Conservation (phyloP, 2,329 filamentous ascomycete species). For the Hymenoscyphus infarciens region DNA sequence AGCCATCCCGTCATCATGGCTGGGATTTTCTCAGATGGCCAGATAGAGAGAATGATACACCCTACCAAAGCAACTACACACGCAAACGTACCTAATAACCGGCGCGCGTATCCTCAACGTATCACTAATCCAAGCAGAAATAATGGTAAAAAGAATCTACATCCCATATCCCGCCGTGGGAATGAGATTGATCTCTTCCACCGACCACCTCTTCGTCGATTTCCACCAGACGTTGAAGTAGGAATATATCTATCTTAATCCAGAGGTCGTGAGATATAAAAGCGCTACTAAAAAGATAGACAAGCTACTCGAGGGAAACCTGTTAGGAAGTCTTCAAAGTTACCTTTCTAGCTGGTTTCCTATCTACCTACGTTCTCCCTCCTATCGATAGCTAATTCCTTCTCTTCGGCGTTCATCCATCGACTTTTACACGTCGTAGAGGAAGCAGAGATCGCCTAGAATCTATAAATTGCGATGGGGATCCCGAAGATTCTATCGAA, state of each 20-base stretch:
- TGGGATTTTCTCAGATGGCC: background rate
- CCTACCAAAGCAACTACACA: background rate
- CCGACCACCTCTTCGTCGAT: conserved; percentile 2
- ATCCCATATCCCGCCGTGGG: background rate
- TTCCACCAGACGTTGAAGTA: conserved; percentile 6
- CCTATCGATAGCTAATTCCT: background rate
- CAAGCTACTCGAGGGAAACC: background rate
- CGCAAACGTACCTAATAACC: background rate
- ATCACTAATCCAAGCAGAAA: background rate
- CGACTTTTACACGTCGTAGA: background rate
- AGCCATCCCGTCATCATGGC: conserved; percentile 4
- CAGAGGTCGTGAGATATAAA: background rate
- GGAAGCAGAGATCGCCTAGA: background rate
- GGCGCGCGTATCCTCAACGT: background rate
- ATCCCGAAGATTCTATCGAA: background rate
- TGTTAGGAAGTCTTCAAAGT: background rate
- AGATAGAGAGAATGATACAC: conserved; percentile 1
- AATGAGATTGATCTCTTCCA: conserved; percentile 5
- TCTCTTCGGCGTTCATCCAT: background rate
- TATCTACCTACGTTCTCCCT: background rate
- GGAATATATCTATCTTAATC: background rate
- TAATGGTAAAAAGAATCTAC: background rate
- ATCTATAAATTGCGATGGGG: conserved; percentile 1
- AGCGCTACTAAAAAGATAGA: background rate
- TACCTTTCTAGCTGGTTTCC: background rate